Percentiles rank a stretch among this genome's conserved stretches.
Conservation (phyloP, 352 stramenopile species). For the Plasmopara halstedii region DNA sequence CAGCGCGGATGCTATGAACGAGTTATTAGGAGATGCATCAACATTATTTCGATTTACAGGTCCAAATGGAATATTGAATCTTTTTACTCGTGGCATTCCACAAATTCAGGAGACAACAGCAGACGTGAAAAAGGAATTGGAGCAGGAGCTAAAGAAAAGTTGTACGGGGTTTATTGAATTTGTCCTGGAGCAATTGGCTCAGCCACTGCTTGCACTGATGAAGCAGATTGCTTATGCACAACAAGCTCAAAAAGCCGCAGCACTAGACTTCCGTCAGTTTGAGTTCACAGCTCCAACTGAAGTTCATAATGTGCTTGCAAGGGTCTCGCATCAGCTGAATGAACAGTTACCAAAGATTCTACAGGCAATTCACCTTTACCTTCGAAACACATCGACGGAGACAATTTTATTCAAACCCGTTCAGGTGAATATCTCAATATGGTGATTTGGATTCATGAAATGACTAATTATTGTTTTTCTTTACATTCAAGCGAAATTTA, state of each 20-base stretch:
- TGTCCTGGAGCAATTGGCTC: slow-evolving; percentile 50
- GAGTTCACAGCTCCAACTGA: slow-evolving; percentile 31
- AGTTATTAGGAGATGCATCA: slow-evolving; percentile 56
- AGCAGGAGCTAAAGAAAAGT: slow-evolving; percentile 74
- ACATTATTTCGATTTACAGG: slow-evolving; percentile 57
- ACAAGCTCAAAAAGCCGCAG: slow-evolving; percentile 27
- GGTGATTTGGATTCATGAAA: slow-evolving; percentile 1
- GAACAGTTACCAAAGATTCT: slow-evolving; percentile 33
- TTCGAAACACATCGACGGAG: slow-evolving; percentile 75
- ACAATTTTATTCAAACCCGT: slow-evolving; percentile 79
- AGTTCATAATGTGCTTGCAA: slow-evolving; percentile 39
- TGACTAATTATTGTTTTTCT: background rate
- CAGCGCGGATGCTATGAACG: slow-evolving; percentile 62
- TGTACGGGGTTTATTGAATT: slow-evolving; percentile 75
- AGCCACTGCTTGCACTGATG: slow-evolving; percentile 48
- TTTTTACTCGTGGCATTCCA: slow-evolving; percentile 64
- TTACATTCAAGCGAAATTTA: slow-evolving; percentile 42
- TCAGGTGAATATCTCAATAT: slow-evolving; percentile 28
- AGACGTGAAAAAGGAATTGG: slow-evolving; percentile 72
- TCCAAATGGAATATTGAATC: slow-evolving; percentile 45
- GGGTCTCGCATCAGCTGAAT: slow-evolving; percentile 35
- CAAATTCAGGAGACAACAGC: slow-evolving; percentile 74
- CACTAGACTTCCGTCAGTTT: slow-evolving; percentile 37
- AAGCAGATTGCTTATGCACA: slow-evolving; percentile 55
- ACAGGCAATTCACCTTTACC: slow-evolving; percentile 61